Evolutionary conservation across 129 eudicot genomes (phyloP).

Genomic region (Cynara cardunculus): DNA sequence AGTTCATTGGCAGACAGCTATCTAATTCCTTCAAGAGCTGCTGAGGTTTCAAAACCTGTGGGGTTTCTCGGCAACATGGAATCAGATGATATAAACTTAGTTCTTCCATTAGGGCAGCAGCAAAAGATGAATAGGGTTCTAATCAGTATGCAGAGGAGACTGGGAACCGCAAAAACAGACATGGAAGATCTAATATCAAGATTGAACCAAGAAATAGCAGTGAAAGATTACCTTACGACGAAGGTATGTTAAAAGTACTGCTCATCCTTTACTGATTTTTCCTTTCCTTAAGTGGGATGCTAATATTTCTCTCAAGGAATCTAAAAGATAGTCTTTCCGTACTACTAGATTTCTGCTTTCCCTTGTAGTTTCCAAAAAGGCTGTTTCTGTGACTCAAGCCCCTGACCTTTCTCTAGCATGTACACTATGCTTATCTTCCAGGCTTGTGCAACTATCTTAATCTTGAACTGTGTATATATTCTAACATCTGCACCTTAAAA

Average conservation of each 20-base stretch:
- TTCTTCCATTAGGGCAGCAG: constrained; percentile 74
- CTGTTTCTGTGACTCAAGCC: no score
- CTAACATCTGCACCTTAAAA: neutral
- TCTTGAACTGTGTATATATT: neutral
- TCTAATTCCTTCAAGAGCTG: constrained; percentile 32
- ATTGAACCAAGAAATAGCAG: constrained; percentile 89
- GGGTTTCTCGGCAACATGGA: constrained; percentile 38
- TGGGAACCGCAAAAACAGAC: constrained; percentile 87
- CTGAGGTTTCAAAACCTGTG: constrained; percentile 36
- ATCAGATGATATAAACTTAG: constrained; percentile 31
- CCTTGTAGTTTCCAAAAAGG: no score
- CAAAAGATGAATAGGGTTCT: constrained; percentile 74
- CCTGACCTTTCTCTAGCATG: no score
- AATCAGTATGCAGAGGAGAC: constrained; percentile 74
- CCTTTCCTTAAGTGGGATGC: neutral
- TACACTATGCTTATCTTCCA: neutral
- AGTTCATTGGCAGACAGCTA: constrained; percentile 36
- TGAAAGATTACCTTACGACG: constrained; percentile 88
- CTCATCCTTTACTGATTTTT: neutral
- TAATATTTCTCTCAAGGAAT: neutral
- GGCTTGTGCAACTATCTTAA: neutral
- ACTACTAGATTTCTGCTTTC: neutral
- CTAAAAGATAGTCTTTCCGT: neutral
- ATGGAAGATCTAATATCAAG: constrained; percentile 96
- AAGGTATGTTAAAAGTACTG: constrained; percentile 49